A percentile compares a stretch with the other conserved stretches of the same genome.
These are phyloP conservation scores for Penicillium crystallinum DNA, from an alignment of 495 filamentous ascomycete genomes.

Conservation along the genomic window DNA sequence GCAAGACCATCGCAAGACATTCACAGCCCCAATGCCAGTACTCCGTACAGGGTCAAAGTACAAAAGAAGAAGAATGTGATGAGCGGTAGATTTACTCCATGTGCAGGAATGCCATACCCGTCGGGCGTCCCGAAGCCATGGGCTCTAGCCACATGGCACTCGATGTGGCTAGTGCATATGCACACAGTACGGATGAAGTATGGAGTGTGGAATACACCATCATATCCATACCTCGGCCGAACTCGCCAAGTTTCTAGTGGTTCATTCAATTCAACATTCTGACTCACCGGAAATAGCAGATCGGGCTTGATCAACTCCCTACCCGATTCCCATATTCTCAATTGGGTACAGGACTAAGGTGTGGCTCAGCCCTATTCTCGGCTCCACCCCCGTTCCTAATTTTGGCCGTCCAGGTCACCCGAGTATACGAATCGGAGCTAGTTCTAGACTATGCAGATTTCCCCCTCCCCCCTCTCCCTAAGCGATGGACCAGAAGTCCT, in stretches of 20 bases:
- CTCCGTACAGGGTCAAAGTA: neutral
- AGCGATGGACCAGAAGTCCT: neutral
- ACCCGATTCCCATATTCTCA: neutral
- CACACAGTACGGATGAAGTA: neutral
- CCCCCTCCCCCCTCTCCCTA: neutral
- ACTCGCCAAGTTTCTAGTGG: neutral
- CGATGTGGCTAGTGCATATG: slow-evolving; percentile 2
- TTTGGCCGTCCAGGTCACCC: slow-evolving; percentile 10
- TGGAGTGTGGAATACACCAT: too few species aligned
- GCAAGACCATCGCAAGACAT: neutral
- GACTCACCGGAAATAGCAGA: slow-evolving; percentile 1
- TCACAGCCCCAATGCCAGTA: slow-evolving; percentile 3
- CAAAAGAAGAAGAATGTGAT: neutral
- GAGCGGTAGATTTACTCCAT: neutral
- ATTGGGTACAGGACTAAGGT: slow-evolving; percentile 9
- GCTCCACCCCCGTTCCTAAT: slow-evolving; percentile 13
- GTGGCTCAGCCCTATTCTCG: slow-evolving; percentile 23
- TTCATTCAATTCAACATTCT: neutral
- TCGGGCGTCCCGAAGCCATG: neutral
- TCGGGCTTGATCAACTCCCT: neutral
- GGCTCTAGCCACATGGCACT: slow-evolving; percentile 4
- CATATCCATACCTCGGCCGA: neutral
- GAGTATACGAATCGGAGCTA: slow-evolving; percentile 5
- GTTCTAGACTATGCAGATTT: slow-evolving; percentile 1
- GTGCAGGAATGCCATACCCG: neutral